Percentiles rank a stretch among this genome's conserved stretches.
Conservation (phyloP, 768 basidiomycete genomes). For the Kwoniella mangroviensis region DNA sequence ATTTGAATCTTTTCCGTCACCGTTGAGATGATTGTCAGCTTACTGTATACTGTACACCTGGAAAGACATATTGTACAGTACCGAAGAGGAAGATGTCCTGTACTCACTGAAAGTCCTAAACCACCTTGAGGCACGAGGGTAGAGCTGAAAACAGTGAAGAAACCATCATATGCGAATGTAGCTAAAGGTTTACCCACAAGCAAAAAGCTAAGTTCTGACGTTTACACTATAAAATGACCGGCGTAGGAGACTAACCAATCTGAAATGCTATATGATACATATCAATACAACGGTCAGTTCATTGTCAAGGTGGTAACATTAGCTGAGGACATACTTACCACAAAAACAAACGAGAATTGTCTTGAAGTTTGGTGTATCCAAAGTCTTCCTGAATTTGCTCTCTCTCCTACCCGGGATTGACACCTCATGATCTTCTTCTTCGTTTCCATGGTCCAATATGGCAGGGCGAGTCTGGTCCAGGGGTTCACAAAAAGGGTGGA, state of each 20-base stretch:
- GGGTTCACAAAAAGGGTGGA: too few relatives aligned
- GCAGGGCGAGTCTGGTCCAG: too few relatives aligned
- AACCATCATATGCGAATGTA: conserved; percentile 17
- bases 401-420: not conserved
- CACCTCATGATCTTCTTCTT: too few relatives aligned
- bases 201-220: too few relatives aligned
- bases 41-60: not conserved
- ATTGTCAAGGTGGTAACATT: too few relatives aligned
- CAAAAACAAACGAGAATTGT: not conserved
- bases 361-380: conserved; percentile 9
- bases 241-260: not conserved
- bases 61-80: not conserved
- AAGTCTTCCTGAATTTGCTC: not conserved
- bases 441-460: too few relatives aligned
- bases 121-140: conserved; percentile 35
- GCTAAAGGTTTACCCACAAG: not conserved
- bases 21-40: not conserved
- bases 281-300: too few relatives aligned
- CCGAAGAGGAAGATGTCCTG: not conserved
- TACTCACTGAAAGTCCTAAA: conserved; percentile 39
- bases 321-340: not conserved
- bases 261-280: not conserved
- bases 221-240: too few relatives aligned
- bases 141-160: conserved; percentile 42
- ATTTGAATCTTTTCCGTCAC: not conserved